phyloP scores from a whole-genome alignment of 352 stramenopile species.

The Peronosclerospora sorghi region DNA sequence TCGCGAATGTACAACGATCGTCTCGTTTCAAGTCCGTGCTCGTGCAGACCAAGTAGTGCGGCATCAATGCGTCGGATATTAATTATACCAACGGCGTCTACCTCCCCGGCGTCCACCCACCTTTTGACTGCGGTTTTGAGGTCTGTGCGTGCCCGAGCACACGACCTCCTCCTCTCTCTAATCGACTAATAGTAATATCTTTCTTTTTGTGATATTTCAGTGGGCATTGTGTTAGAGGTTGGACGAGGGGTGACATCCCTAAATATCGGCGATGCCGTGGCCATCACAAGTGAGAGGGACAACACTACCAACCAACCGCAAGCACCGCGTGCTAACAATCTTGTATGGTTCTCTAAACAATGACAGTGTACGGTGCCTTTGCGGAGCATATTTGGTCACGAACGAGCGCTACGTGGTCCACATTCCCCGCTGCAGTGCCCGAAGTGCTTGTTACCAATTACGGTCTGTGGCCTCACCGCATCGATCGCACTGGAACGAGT shows the following conservation, averaged over 20 bases:
- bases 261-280: slow-evolving; percentile 37
- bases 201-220: slow-evolving; percentile 4
- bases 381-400: slow-evolving; percentile 36
- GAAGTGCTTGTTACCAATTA: slow-evolving; percentile 33
- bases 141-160: slow-evolving; percentile 20
- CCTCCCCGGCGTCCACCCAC: slow-evolving; percentile 23
- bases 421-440: slow-evolving; percentile 14
- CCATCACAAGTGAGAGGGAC: slow-evolving; percentile 17
- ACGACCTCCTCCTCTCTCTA: not conserved
- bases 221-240: slow-evolving; percentile 34
- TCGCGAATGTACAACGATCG: slow-evolving; percentile 60
- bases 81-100: slow-evolving; percentile 51
- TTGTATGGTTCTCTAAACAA: too few species aligned
- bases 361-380: slow-evolving; percentile 39
- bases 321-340: too few species aligned
- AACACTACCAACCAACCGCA: too few species aligned
- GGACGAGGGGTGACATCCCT: slow-evolving; percentile 34
- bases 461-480: slow-evolving; percentile 33
- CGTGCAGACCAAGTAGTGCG: slow-evolving; percentile 40
- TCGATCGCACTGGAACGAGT: slow-evolving; percentile 45
- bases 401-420: slow-evolving; percentile 22
- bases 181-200: slow-evolving; percentile 1
- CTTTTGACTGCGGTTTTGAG: slow-evolving; percentile 45
- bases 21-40: slow-evolving; percentile 35
- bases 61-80: slow-evolving; percentile 52